Evolutionary conservation across 805 yeast species (phyloP), one percentile per base, ranked within the genome.

Genomic region (Cyberlindnera nakhonratchasimensis): DNA sequence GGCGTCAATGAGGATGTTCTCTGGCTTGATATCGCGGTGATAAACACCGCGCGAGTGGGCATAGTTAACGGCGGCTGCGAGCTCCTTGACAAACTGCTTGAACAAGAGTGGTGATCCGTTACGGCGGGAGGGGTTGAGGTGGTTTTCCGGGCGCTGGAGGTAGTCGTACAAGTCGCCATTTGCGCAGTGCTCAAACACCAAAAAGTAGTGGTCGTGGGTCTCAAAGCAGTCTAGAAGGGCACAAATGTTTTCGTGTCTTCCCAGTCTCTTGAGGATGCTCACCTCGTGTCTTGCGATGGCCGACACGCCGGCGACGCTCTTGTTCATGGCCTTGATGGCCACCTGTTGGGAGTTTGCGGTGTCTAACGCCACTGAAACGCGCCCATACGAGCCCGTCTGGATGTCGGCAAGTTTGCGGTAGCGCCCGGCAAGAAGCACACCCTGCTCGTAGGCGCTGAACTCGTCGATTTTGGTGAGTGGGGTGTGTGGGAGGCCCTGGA

Each of bases 11-110:
- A 82, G 62, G 22, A 82, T 71, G 53, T 82, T 82, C 61, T 82
- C 90, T 1, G 90, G 90, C 59, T 82, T 82, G 43, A 82, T 72
- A 56, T 82, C 90, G 36, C 90, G 67, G 59, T 82, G 90, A 49
- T 75, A 81, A 12, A 82, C 69, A 1, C 82, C 82, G 31, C 65
- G 61, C 4, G 72, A 60, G 55, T 84, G 91, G 5, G 82, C 69
- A 52, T 65, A 77, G 12, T 61, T 52, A 21, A 84, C 62, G 8
- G 82, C 86, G 29, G 65, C 62, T 42, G 65, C 62, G 40, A 83
- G 52, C 58, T 82, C 84, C 39, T 64, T 64, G 28, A 77, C 57
- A 68, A 65, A 48, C 49, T 57, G 47, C 62, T 69, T 52, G 58
- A 67, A 51, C 57, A 67, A 2, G 29, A 42, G 17, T 12, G 53